Percentiles rank a stretch among this genome's conserved stretches.
Conservation (phyloP, 2,329 filamentous ascomycete genomes). For the Cladosporium sp. region DNA sequence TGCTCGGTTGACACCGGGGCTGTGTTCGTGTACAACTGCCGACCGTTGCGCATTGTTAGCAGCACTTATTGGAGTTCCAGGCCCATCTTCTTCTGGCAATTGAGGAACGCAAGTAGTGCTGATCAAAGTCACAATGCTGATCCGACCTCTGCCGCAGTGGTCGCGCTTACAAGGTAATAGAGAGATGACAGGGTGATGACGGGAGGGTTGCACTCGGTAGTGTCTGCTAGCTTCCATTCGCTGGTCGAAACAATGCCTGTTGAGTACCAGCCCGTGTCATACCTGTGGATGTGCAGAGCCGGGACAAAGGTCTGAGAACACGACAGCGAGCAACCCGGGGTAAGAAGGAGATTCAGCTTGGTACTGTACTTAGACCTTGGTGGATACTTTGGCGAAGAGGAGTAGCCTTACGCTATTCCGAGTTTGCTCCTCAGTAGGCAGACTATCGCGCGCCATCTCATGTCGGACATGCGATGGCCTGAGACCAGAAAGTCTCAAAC, state of each 20-base stretch:
- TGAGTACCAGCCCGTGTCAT: slow-evolving; percentile 2
- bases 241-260: neutral
- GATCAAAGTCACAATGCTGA: neutral
- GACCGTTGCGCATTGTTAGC: slow-evolving; percentile 10
- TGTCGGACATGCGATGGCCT: slow-evolving; percentile 8
- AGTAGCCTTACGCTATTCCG: slow-evolving; percentile 5
- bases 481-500: slow-evolving; percentile 5
- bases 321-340: neutral
- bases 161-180: neutral
- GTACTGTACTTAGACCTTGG: neutral
- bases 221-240: slow-evolving; percentile 5
- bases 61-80: neutral
- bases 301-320: slow-evolving; percentile 1
- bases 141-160: neutral
- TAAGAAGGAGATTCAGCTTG: slow-evolving; percentile 1
- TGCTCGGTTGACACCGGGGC: slow-evolving; percentile 1
- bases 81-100: neutral
- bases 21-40: neutral
- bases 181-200: slow-evolving; percentile 1
- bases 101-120: neutral
- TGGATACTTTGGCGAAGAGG: neutral
- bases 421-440: slow-evolving; percentile 2
- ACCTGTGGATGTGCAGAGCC: neutral
- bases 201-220: slow-evolving; percentile 7
- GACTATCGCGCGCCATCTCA: neutral